Conservation (phyloP, 331 rosid genomes). For the Acacia pycnantha region DNA sequence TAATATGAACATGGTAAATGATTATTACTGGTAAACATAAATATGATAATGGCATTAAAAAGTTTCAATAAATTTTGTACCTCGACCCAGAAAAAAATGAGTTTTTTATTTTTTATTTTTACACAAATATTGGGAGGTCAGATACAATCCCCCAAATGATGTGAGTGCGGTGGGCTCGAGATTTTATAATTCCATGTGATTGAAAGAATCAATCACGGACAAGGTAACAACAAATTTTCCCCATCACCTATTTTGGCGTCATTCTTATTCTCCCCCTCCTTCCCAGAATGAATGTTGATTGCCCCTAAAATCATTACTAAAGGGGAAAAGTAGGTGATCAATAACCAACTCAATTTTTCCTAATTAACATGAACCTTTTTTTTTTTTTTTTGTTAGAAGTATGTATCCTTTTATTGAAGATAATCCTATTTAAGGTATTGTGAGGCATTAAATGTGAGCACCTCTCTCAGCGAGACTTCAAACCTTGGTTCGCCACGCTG, state of each 20-base stretch:
- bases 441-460: too few species aligned
- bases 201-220: constrained; percentile 31
- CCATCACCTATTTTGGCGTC: constrained; percentile 5
- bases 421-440: rapidly evolving
- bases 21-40: not conserved
- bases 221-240: not conserved
- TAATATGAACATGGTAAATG: not conserved
- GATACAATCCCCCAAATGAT: not conserved
- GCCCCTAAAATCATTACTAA: too few species aligned
- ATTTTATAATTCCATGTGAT: constrained; percentile 35
- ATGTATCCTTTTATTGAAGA: rapidly evolving
- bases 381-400: too few species aligned
- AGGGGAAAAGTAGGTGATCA: too few species aligned
- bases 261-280: constrained; percentile 27
- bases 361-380: too few species aligned
- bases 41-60: too few species aligned
- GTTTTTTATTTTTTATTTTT: too few species aligned
- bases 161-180: constrained; percentile 35
- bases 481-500: rapidly evolving
- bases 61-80: too few species aligned
- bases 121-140: not conserved
- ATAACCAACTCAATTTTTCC: too few species aligned
- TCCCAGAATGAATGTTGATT: not conserved
- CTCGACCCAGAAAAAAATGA: too few species aligned
- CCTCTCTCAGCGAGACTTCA: rapidly evolving